Base-by-base conservation (phyloP, 2,329 filamentous ascomycete genomes). In the Apiospora pterosperma region DNA sequence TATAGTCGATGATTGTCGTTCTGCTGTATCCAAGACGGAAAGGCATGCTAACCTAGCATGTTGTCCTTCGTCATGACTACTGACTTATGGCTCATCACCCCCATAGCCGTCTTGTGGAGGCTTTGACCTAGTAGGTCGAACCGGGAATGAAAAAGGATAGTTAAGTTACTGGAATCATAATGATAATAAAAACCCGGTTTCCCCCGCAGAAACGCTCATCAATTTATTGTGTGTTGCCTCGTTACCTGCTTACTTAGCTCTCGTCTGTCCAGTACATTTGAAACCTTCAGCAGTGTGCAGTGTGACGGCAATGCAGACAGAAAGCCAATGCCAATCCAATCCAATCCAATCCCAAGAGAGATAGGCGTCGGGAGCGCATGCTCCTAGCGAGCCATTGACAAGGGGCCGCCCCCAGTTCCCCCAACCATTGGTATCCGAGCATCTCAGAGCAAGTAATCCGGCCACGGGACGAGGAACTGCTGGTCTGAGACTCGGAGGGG, bases 321-420 rank as follows among this genome's bases (percentile, higher is more conserved):
- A 34, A 41, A 62, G 36, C 25, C 44, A 34, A 34, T 55, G 28
- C 48, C 48, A 55, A 55, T 39, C 44, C 36, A 36, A 61, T 61
- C 28, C 28, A 36, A 61, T 41, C 34, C 23, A 25, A 25, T 36
- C 36, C 48, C 48, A 23, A 36, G 60, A 41, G 58, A 55, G 48
- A 62, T 62, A 42, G 34, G 39, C 61, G 28, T 31, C 48, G 63
- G 66, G 66, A 67, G 66, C 41, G 63, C 44, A n/a, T 67, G 66
- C 64, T 67, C 64, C 66, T 66, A 66, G 64, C 66, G 64, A 67
- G 62, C 48, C 36, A 59, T 61, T 55, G 60, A 55, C 31, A 63
- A 62, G 59, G 41, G 21, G 19, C 25, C 59, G 52, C 28, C 48
- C n/a, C n/a, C n/a, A n/a, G n/a, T n/a, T n/a, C n/a, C n/a, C 21